Conservation (phyloP, 2,329 filamentous ascomycete genomes). For the Polychaeton citri region DNA sequence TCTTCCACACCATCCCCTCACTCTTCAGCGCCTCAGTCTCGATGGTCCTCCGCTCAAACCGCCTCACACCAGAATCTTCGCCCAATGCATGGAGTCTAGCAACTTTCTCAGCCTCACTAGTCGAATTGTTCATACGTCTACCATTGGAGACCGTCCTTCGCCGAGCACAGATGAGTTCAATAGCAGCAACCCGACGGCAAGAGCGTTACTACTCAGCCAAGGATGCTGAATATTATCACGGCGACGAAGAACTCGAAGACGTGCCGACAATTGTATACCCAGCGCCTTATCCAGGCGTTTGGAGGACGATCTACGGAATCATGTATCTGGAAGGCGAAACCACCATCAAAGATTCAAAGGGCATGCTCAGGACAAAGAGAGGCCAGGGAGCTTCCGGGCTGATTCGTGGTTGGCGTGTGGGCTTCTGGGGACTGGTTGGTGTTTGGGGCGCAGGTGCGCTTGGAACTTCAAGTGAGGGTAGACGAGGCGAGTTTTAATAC, state of each 20-base stretch:
- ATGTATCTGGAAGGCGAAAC: conserved; percentile 64
- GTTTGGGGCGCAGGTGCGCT: conserved; percentile 58
- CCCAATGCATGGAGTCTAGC: conserved; percentile 70
- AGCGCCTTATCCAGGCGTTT: conserved; percentile 68
- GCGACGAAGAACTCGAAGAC: conserved; percentile 10
- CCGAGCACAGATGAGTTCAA: conserved; percentile 68
- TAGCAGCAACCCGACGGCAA: conserved; percentile 28
- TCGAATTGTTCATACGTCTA: conserved; percentile 73
- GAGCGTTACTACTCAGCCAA: conserved; percentile 7
- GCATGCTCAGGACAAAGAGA: conserved; percentile 33
- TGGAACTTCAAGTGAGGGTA: conserved; percentile 47
- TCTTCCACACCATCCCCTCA: conserved; percentile 76
- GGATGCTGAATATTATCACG: conserved; percentile 8
- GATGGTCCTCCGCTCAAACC: conserved; percentile 68
- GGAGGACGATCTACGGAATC: conserved; percentile 87
- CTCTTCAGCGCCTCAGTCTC: conserved; percentile 72
- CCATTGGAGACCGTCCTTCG: conserved; percentile 86
- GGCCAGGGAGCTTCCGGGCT: conserved; percentile 58
- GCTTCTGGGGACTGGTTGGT: conserved; percentile 63
- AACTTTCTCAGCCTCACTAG: conserved; percentile 66
- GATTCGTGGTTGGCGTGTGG: conserved; percentile 64
- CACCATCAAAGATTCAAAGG: conserved; percentile 18
- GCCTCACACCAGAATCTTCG: conserved; percentile 68
- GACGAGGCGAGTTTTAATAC: conserved; percentile 20
- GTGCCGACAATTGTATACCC: conserved; percentile 64